A percentile compares a stretch with the other conserved stretches of the same genome.
Conservation (phyloP, 2,329 filamentous ascomycete species). For the Teratosphaeriaceae sp. region DNA sequence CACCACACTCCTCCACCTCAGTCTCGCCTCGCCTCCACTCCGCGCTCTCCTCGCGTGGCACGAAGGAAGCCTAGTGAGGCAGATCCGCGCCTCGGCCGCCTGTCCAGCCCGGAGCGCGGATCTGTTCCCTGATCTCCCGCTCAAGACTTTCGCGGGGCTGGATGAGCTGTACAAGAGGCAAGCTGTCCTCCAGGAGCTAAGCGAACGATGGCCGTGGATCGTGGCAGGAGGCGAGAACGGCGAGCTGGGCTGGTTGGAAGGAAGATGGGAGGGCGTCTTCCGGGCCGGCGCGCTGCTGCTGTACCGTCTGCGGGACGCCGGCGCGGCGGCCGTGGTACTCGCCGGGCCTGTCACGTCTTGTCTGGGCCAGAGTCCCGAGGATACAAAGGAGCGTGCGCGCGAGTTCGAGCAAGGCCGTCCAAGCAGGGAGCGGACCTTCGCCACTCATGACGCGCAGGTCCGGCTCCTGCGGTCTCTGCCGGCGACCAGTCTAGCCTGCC, state of each 20-base stretch:
- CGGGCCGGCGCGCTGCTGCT: slow-evolving; percentile 27
- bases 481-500: slow-evolving; percentile 24
- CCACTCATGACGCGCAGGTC: slow-evolving; percentile 9
- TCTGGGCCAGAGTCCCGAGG: neutral
- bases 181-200: slow-evolving; percentile 16
- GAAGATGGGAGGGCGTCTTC: slow-evolving; percentile 26
- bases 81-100: slow-evolving; percentile 17
- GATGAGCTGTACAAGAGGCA: slow-evolving; percentile 8
- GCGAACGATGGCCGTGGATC: slow-evolving; percentile 20
- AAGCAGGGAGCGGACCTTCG: too few relatives aligned
- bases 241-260: slow-evolving; percentile 26
- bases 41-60: slow-evolving; percentile 21
- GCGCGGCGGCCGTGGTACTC: too few relatives aligned
- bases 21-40: slow-evolving; percentile 21
- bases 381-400: too few relatives aligned
- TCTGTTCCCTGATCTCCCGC: slow-evolving; percentile 21
- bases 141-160: slow-evolving; percentile 16
- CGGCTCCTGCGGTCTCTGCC: slow-evolving; percentile 23
- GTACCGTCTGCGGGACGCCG: slow-evolving; percentile 25
- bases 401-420: neutral
- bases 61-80: slow-evolving; percentile 23
- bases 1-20: slow-evolving; percentile 15
- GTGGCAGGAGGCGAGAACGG: slow-evolving; percentile 21
- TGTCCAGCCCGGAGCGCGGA: slow-evolving; percentile 6
- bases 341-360: too few relatives aligned